phyloP scores from a whole-genome alignment of 805 yeast species.

The Huiozyma sinensis region DNA sequence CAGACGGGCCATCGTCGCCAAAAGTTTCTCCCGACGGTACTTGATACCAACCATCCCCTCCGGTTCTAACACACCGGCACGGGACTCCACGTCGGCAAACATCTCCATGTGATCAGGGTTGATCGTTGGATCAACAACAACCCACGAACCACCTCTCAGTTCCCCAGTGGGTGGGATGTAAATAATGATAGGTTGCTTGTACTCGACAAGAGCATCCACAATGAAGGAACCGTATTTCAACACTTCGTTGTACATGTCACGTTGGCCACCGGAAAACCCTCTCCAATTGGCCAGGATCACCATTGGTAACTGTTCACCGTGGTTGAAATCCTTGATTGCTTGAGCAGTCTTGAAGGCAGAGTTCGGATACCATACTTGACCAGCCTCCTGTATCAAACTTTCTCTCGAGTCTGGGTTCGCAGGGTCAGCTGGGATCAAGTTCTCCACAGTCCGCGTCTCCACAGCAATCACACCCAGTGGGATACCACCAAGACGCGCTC shows the following conservation, averaged over 20 bases:
- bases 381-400: conserved; percentile 82
- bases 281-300: conserved; percentile 99
- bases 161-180: conserved; percentile 98
- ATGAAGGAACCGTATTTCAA: conserved; percentile 93
- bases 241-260: conserved; percentile 98
- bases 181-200: conserved; percentile 92
- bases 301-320: conserved; percentile 95
- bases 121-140: conserved; percentile 97
- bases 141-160: conserved; percentile 99
- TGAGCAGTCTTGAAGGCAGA: conserved; percentile 98
- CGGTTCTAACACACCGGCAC: conserved; percentile 98
- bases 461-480: conserved; percentile 98
- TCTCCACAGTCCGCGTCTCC: conserved; percentile 83
- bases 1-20: conserved; percentile 84
- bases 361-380: conserved; percentile 99
- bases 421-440: conserved; percentile 92
- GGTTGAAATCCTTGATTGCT: conserved; percentile 93
- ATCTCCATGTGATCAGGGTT: conserved; percentile 97
- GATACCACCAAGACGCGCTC: conserved; percentile 97
- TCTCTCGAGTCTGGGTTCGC: conserved; percentile 96
- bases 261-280: conserved; percentile 99
- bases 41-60: conserved; percentile 99
- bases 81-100: conserved; percentile 92
- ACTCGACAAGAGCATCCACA: conserved; percentile 93
- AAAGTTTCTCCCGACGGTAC: conserved; percentile 85